Base-by-base conservation (phyloP, 73 alveolate species). In the Paramecium biaurelia region DNA sequence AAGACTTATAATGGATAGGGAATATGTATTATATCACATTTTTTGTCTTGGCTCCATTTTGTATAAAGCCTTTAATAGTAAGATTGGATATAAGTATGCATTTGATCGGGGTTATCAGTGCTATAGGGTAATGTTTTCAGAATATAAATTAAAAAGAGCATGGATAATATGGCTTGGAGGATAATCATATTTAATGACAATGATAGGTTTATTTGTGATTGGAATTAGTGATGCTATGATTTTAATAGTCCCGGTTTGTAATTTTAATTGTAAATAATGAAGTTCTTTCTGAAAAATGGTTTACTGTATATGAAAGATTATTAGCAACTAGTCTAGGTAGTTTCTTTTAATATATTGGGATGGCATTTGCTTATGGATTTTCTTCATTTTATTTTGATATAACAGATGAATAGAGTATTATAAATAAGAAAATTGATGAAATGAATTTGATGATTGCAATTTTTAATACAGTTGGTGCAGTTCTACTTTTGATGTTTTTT, bases 281-380 rank as follows among this genome's bases (percentile, higher is more conserved):
- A 63, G 84, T 30, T 63, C 41, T 63, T 2, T 63, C 84, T 9
- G 84, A 63, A 63, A 63, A 32, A 63, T 63, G 84, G 84, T 63
- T 63, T 24, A 10, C 84, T 12, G 28, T 63, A 14, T 32, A 63
- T 30, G 84, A 63, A 49, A 63, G 84, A 63, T 30, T 32, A 14
- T 12, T 63, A 5, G 41, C 84, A 32, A 63, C 84, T 30, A 63
- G 84, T 32, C 10, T 63, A n/a, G 84, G 84, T 4, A 63, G 84
- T 63, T 63, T 53, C 23, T 53, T 53, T 7, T 23, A 53, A 53
- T 53, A 53, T 53, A 7, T 53, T 18, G 85, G 85, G 24, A 28
- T 67, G 47, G 85, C 85, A 67, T 67, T 24, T 67, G 41, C 85
- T 4, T 67, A 67, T 67, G 47, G 30, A 28, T 67, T 67, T 67